Evolutionary conservation across 2,329 filamentous ascomycete genomes (phyloP).

Genomic region (Scedosporium aurantiacum): DNA sequence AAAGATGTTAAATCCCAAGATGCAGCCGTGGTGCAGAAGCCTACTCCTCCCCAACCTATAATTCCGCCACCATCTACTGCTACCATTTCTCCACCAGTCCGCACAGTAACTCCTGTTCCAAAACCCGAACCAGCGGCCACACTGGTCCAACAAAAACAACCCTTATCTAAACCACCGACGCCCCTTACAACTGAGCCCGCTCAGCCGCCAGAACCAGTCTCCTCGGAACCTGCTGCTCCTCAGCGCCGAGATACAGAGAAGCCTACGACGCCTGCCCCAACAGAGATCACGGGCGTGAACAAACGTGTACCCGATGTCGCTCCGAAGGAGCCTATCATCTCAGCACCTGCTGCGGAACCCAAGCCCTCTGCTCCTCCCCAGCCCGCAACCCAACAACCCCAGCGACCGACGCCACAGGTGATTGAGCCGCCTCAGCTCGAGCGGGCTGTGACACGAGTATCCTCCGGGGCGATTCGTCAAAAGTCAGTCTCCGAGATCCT

Average conservation of each 20-base stretch:
- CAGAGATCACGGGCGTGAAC: neutral
- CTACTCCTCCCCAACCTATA: neutral
- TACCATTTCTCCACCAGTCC: neutral
- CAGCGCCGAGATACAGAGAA: neutral
- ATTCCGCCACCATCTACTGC: neutral
- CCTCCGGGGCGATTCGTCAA: slow-evolving; percentile 57
- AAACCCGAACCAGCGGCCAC: neutral
- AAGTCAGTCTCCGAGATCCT: slow-evolving; percentile 66
- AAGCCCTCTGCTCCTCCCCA: neutral
- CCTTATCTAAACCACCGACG: slow-evolving; percentile 5
- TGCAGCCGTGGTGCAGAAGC: neutral
- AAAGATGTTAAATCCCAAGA: neutral
- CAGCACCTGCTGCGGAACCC: neutral
- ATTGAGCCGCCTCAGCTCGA: neutral
- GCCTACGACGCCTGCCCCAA: neutral
- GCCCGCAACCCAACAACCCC: neutral
- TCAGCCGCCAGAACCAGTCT: neutral
- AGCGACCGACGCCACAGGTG: neutral
- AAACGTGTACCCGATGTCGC: neutral
- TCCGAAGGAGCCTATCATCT: neutral
- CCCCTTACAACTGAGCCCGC: neutral
- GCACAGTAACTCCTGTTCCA: neutral
- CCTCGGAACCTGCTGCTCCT: neutral
- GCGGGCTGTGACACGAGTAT: slow-evolving; percentile 57
- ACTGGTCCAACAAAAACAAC: neutral